Conservation (phyloP, 441 rosid species). For the Populus trichocarpa region DNA sequence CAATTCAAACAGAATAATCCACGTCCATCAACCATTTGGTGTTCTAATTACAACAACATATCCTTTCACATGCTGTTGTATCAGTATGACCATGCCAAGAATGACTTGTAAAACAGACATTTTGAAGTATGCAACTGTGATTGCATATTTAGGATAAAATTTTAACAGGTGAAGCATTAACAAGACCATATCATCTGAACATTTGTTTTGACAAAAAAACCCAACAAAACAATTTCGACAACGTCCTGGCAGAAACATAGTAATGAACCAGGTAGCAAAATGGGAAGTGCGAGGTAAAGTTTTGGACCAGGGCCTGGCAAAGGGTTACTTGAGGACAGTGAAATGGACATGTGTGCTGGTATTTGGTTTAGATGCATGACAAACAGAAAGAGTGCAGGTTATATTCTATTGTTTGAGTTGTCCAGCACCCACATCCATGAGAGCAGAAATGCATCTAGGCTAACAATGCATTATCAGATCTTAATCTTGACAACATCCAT, state of each 20-base stretch:
- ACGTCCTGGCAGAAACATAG: background rate
- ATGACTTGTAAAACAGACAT: background rate
- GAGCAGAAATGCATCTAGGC: background rate
- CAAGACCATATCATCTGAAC: background rate
- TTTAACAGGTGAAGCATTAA: background rate
- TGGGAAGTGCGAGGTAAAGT: background rate
- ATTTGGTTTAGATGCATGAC: background rate
- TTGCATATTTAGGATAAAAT: background rate
- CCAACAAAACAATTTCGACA: background rate
- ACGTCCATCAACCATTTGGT: background rate
- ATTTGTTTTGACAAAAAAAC: background rate
- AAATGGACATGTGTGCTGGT: background rate
- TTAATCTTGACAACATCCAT: background rate
- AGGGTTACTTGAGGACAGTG: background rate
- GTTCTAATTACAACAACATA: background rate
- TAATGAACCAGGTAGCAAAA: background rate
- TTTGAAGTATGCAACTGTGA: background rate
- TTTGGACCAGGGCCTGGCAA: background rate
- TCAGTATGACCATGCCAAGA: background rate
- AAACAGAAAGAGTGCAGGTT: background rate
- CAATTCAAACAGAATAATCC: background rate
- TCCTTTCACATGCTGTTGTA: background rate
- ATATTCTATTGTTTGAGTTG: background rate
- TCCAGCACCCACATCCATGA: background rate
- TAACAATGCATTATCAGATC: background rate